A percentile compares a stretch with the other conserved stretches of the same genome.
These are phyloP conservation scores for Telfairia occidentalis DNA, from an alignment of 331 rosid genomes.

Conservation along the genomic window DNA sequence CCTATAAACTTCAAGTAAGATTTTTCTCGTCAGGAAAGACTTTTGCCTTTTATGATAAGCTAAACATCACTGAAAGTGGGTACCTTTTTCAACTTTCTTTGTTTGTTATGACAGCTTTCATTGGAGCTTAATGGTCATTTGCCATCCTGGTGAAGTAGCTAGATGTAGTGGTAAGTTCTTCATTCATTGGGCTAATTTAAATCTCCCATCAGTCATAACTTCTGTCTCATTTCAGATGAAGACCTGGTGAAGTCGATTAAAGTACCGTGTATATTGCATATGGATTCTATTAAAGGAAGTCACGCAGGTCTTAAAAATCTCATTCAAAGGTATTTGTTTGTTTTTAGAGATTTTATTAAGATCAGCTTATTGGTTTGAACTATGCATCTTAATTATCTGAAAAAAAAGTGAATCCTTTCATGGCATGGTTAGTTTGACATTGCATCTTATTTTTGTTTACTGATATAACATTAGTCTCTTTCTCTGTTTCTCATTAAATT, in stretches of 20 bases:
- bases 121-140: conserved; percentile 86
- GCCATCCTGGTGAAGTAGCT: conserved; percentile 82
- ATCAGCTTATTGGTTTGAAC: neutral
- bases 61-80: conserved; percentile 10
- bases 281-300: conserved; percentile 95
- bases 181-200: conserved; percentile 13
- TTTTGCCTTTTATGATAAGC: conserved; percentile 13
- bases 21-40: neutral
- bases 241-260: conserved; percentile 34
- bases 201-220: conserved; percentile 13
- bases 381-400: neutral
- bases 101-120: conserved; percentile 53
- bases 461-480: neutral
- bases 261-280: conserved; percentile 85
- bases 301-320: conserved; percentile 80
- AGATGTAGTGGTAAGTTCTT: conserved; percentile 42
- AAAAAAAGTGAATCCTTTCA: neutral
- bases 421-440: neutral
- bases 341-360: conserved; percentile 4
- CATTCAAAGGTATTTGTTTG: conserved; percentile 59
- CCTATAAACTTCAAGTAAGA: conserved; percentile 88
- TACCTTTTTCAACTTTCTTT: conserved; percentile 24
- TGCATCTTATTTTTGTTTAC: neutral
- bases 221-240: conserved; percentile 43
- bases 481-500: no score